A percentile compares a stretch with the other conserved stretches of the same genome.
These are phyloP conservation scores for Rhynchospora tenuis DNA, from an alignment of 176 grass and related monocot species.

Conservation along the genomic window DNA sequence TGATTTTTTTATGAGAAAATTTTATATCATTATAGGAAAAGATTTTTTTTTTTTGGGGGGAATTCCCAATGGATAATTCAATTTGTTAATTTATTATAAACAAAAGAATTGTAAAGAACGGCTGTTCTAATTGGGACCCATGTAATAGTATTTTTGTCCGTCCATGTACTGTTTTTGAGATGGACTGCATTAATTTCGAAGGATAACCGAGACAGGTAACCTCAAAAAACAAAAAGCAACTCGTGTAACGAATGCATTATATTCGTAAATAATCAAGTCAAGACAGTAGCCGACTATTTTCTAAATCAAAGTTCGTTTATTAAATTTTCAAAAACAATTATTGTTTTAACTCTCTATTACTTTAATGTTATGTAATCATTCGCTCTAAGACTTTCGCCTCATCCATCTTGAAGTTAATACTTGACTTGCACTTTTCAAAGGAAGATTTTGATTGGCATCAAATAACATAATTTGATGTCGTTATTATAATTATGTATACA, in stretches of 20 bases:
- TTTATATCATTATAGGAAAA: neutral
- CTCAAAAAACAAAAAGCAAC: neutral
- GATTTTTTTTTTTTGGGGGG: too few relatives aligned
- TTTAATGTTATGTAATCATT: too few relatives aligned
- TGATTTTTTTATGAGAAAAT: slow-evolving; percentile 6
- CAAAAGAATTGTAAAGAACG: neutral
- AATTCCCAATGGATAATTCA: neutral
- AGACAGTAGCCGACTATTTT: too few relatives aligned
- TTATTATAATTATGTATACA: too few relatives aligned
- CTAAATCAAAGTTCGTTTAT: too few relatives aligned
- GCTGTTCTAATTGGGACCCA: neutral
- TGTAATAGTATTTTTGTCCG: neutral
- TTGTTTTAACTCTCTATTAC: too few relatives aligned
- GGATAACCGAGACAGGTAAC: neutral
- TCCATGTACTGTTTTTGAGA: neutral
- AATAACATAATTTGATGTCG: too few relatives aligned
- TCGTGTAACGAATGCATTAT: neutral
- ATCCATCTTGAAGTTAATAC: too few relatives aligned
- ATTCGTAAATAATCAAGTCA: neutral
- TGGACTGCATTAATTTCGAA: neutral
- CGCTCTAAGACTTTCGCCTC: too few relatives aligned
- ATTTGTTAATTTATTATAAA: neutral
- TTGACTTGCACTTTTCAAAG: too few relatives aligned
- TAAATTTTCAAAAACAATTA: too few relatives aligned
- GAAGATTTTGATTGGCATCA: too few relatives aligned